phyloP scores from a whole-genome alignment of 2,329 filamentous ascomycete genomes.

The Aspergillus texensis region DNA sequence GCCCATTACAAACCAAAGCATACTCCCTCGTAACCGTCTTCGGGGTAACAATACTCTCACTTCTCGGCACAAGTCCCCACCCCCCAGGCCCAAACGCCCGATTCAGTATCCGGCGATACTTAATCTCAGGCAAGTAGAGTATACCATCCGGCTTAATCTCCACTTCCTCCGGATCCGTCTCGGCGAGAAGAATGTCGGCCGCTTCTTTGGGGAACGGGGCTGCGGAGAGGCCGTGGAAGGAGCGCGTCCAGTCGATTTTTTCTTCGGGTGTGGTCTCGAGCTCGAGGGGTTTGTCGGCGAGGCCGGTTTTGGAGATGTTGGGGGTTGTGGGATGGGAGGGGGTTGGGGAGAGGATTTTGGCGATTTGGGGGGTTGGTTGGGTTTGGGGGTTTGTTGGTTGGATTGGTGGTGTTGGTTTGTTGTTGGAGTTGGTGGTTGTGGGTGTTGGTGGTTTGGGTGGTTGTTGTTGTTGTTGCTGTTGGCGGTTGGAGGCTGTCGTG shows the following conservation, averaged over 20 bases:
- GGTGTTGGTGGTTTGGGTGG: constrained; percentile 14
- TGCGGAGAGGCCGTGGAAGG: constrained; percentile 76
- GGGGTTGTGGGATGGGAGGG: constrained; percentile 35
- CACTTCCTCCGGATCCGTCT: constrained; percentile 72
- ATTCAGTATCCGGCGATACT: constrained; percentile 90
- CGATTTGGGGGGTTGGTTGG: constrained; percentile 15
- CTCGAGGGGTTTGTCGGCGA: constrained; percentile 39
- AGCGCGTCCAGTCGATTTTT: constrained; percentile 78
- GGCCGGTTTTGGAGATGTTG: constrained; percentile 43
- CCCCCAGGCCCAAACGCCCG: constrained; percentile 89
- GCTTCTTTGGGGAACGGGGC: constrained; percentile 72
- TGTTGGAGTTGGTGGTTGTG: constrained; percentile 9
- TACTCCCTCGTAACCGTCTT: constrained; percentile 87
- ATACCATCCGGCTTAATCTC: constrained; percentile 98
- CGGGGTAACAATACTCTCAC: constrained; percentile 81
- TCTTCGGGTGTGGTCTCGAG: constrained; percentile 33
- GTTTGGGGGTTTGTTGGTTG: not conserved
- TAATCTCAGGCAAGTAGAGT: constrained; percentile 95
- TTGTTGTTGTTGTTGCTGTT: constrained; percentile 13
- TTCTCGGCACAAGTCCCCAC: constrained; percentile 89
- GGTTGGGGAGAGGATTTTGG: constrained; percentile 25
- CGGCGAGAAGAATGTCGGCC: constrained; percentile 67
- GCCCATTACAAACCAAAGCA: constrained; percentile 81
- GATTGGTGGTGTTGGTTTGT: not conserved
- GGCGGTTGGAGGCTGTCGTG: not conserved